A percentile compares a stretch with the other conserved stretches of the same genome.
Evolutionary conservation across 1,139 yeast species (phyloP).

Genomic region (Eremothecium sinecaudum): DNA sequence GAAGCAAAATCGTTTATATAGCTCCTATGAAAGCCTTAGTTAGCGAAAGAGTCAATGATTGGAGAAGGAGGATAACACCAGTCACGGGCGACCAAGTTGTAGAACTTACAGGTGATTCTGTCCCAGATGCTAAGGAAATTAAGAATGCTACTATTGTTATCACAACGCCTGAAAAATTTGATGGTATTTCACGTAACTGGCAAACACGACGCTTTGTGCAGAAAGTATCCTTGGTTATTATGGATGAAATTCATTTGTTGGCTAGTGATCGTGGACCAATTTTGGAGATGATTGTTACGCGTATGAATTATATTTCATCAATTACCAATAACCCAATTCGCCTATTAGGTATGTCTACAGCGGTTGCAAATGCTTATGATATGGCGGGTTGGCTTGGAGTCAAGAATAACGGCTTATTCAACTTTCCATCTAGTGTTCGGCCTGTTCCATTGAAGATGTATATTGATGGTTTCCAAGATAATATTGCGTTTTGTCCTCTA

Average conservation of each 20-base stretch:
- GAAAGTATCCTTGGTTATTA: conserved; percentile 78
- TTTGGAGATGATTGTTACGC: conserved; percentile 95
- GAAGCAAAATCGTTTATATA: conserved; percentile 81
- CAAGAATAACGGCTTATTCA: conserved; percentile 68
- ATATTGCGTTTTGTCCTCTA: conserved; percentile 84
- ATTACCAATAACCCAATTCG: conserved; percentile 70
- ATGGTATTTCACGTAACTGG: conserved; percentile 98
- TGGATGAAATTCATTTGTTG: conserved; percentile 95
- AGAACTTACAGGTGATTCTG: conserved; percentile 92
- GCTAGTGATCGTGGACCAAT: conserved; percentile 99
- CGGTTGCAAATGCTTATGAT: conserved; percentile 94
- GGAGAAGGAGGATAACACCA: conserved; percentile 65
- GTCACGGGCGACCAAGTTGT: conserved; percentile 62
- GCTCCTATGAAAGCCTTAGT: conserved; percentile 99
- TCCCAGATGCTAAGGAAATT: conserved; percentile 84
- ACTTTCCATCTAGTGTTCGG: conserved; percentile 90
- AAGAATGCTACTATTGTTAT: conserved; percentile 83
- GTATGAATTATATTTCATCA: conserved; percentile 86
- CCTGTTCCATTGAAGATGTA: conserved; percentile 98
- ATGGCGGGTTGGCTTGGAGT: conserved; percentile 98
- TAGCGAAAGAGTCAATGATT: conserved; percentile 91
- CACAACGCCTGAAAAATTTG: conserved; percentile 97
- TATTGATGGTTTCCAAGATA: conserved; percentile 95
- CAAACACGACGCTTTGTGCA: conserved; percentile 90
- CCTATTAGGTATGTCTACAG: conserved; percentile 89